phyloP scores from a whole-genome alignment of 345 rosid species.

The Lumnitzera littorea region DNA sequence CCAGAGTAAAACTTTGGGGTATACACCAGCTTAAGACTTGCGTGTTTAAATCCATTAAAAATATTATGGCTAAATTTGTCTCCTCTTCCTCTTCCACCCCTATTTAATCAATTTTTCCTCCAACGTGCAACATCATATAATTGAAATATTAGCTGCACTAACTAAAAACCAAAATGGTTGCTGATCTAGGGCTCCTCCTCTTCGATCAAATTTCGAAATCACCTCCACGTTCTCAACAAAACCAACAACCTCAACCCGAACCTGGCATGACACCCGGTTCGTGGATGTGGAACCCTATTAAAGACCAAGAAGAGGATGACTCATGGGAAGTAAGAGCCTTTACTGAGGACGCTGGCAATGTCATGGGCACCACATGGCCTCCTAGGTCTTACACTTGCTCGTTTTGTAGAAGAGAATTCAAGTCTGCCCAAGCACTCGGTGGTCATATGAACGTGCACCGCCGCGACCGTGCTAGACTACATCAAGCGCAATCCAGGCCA shows the following conservation, averaged over 20 bases:
- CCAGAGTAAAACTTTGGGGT: too few species aligned
- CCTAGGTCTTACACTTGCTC: slow-evolving; percentile 93
- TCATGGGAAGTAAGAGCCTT: slow-evolving; percentile 97
- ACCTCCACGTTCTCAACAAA: not conserved
- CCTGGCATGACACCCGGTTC: not conserved
- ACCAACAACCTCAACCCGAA: slow-evolving; percentile 2
- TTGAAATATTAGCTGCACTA: slow-evolving; percentile 2
- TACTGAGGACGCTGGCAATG: slow-evolving; percentile 65
- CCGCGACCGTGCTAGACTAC: slow-evolving; percentile 79
- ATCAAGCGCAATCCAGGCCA: slow-evolving; percentile 32
- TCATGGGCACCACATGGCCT: slow-evolving; percentile 90
- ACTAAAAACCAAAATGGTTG: slow-evolving; percentile 25
- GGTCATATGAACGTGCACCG: slow-evolving; percentile 99
- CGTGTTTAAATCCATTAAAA: too few species aligned
- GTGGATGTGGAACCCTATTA: slow-evolving; percentile 19
- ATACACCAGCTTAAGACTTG: too few species aligned
- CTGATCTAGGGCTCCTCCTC: slow-evolving; percentile 39
- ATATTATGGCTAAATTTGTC: slow-evolving; percentile 17
- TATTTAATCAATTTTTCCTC: slow-evolving; percentile 31
- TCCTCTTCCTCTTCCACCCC: slow-evolving; percentile 13
- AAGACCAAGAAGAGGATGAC: slow-evolving; percentile 46
- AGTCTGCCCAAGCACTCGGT: slow-evolving; percentile 95
- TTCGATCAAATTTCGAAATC: slow-evolving; percentile 21
- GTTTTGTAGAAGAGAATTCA: slow-evolving; percentile 88
- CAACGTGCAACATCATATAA: slow-evolving; percentile 17